Percentiles rank a stretch among this genome's conserved stretches.
Evolutionary conservation across 2,329 filamentous ascomycete species (phyloP).

Genomic region (Talaromyces sp.): DNA sequence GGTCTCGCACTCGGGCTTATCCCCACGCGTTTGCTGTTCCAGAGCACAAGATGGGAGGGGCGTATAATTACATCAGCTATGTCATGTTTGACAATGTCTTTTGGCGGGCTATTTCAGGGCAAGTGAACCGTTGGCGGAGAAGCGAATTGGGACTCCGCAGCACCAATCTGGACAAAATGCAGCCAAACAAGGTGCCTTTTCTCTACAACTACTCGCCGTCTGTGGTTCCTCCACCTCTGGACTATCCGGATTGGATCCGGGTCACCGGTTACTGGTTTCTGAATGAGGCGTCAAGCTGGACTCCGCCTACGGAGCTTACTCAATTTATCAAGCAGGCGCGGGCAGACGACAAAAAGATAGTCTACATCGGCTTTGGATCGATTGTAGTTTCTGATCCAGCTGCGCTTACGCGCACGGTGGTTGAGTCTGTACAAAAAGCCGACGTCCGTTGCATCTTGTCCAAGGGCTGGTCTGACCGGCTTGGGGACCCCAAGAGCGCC

Average conservation of each 20-base stretch:
- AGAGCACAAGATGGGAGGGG: conserved; percentile 87
- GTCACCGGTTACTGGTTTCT: conserved; percentile 98
- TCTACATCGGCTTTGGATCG: conserved; percentile 95
- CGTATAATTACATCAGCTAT: conserved; percentile 92
- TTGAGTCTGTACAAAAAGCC: conserved; percentile 83
- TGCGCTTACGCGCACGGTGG: conserved; percentile 84
- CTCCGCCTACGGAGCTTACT: conserved; percentile 67
- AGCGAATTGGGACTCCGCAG: conserved; percentile 69
- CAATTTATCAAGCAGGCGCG: conserved; percentile 81
- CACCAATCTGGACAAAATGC: conserved; percentile 83
- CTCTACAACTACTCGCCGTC: conserved; percentile 94
- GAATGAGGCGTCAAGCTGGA: conserved; percentile 66
- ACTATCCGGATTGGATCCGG: conserved; percentile 96
- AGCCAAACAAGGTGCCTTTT: conserved; percentile 96
- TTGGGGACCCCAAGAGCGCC: conserved; percentile 52
- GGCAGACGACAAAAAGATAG: conserved; percentile 77
- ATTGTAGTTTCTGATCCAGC: conserved; percentile 88
- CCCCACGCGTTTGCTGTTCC: conserved; percentile 94
- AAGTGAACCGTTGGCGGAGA: conserved; percentile 90
- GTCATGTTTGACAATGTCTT: conserved; percentile 96
- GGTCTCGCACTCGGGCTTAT: conserved; percentile 92
- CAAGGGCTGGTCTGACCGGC: conserved; percentile 92
- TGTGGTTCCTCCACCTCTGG: conserved; percentile 87
- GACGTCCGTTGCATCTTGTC: conserved; percentile 92
- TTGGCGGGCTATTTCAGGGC: conserved; percentile 86